Base-by-base conservation (phyloP, 129 eudicot genomes). In the Centaurea solstitialis region DNA sequence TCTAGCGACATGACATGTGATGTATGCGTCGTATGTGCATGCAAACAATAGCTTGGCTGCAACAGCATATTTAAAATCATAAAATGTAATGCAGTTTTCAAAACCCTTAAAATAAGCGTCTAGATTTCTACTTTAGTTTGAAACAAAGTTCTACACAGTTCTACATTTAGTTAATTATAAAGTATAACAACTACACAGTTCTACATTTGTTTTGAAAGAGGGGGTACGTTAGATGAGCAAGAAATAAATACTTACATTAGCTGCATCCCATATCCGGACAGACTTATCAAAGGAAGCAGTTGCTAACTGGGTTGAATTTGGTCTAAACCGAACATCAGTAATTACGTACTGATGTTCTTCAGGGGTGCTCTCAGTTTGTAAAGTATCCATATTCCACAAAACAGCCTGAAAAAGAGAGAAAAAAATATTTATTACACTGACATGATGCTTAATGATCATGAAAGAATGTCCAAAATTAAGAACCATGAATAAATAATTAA, bases 231-330 rank as follows among this genome's bases (percentile, higher is more conserved):
- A 35, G 21, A 43, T 12, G 10, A 35, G 78, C 43, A 72, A 68
- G 65, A 28, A 45, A 28, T 68, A 61, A 85, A 71, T 67, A 7
- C 84, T 85, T 89, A 95, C 99, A 85, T 95, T 92, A 72, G 99
- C 94, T 47, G 99, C 99, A 92, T 95, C 99, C 99, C 99, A 95
- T 62, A 95, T 74, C 75, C 97, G 87, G 81, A 94, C 97, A 78
- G 97, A 92, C 77, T 87, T 85, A 80, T 94, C 98, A 83, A 83
- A 87, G 62, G 99, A 95, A 69, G 97, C 94, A 68, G 99, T 95
- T 30, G 97, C 99, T 35, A 95, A 85, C 76, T 95, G 99, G 70
- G 97, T 92, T 61, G 99, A 90, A 80, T 95, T 95, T 47, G 99
- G 99, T 81, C 97, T 88, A 81, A 95, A 95, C 73, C 99, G 91